Percentiles rank a stretch among this genome's conserved stretches.
Conservation (phyloP, 2,329 filamentous ascomycete genomes). For the Xylaria sp. region DNA sequence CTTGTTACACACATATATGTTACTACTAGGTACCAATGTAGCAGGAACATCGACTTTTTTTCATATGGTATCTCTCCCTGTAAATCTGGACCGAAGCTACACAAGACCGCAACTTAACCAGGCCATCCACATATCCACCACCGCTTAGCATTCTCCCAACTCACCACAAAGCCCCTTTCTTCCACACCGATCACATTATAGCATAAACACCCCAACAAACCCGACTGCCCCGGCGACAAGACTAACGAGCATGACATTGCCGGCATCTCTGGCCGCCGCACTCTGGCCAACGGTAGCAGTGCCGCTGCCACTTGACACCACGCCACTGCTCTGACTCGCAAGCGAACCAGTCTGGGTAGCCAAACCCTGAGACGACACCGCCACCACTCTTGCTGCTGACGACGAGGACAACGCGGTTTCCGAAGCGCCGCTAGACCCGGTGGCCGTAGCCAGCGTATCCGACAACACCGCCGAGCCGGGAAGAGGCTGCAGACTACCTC, state of each 20-base stretch:
- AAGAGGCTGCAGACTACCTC: constrained; percentile 16
- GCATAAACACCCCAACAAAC: constrained; percentile 30
- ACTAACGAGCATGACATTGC: constrained; percentile 23
- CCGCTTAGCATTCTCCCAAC: background rate
- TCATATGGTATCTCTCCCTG: background rate
- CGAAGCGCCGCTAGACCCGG: background rate
- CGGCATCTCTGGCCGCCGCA: constrained; percentile 26
- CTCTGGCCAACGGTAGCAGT: constrained; percentile 10
- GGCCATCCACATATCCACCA: background rate
- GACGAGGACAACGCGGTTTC: background rate
- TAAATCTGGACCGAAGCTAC: background rate
- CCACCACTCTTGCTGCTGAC: background rate
- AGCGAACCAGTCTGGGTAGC: constrained; percentile 25
- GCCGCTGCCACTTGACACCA: constrained; percentile 5
- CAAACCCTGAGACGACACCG: constrained; percentile 2
- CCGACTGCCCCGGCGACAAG: constrained; percentile 33
- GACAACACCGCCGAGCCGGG: constrained; percentile 4
- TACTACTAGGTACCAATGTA: background rate
- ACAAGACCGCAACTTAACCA: background rate
- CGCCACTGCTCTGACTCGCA: constrained; percentile 17
- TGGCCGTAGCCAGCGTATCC: constrained; percentile 14
- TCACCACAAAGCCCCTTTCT: background rate
- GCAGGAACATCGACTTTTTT: background rate
- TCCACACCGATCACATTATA: constrained; percentile 17
- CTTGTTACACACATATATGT: background rate